Evolutionary conservation across 352 stramenopile genomes (phyloP), one percentile per base, ranked within the genome.

Genomic region (Globisporangium emineosum): DNA sequence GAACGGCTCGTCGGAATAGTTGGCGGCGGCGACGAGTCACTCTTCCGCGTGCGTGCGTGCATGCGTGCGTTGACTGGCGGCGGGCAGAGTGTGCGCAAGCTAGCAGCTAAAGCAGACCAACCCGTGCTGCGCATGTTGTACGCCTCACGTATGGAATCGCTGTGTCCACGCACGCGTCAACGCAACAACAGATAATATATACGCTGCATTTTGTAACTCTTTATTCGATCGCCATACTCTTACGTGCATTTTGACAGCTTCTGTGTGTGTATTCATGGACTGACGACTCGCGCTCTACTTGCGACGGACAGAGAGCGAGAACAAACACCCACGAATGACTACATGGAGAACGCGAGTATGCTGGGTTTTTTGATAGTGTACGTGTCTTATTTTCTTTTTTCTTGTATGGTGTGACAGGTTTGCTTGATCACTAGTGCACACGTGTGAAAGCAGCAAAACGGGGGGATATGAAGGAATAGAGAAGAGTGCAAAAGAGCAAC

Each of bases 1-100:
- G 43, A 77, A 66, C 58, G 65, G 77, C 54, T 33, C 30, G 35
- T 57, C 51, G 27, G 51, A 57, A 6, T 57, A 57, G 9, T 6
- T 8, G 1, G 17, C 10, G 30, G 49, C 30, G 53, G 23, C 19
- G 53, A n/a, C n/a, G n/a, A n/a, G n/a, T n/a, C n/a, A n/a, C n/a
- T n/a, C n/a, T n/a, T n/a, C n/a, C n/a, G n/a, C n/a, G n/a, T n/a
- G n/a, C n/a, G n/a, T n/a, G n/a, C n/a, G n/a, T n/a, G n/a, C n/a
- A n/a, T n/a, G n/a, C n/a, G n/a, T n/a, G n/a, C n/a, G n/a, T n/a
- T 25, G 29, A 57, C 12, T 17, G 7, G 29, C 8, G 19, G 30
- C 12, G 45, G 45, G 27, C 43, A 25, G 2, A 8, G 25, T 55
- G 25, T 15, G 45, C 5, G 29, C n/a, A n/a, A 10, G 10, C 7